Percentiles rank a stretch among this genome's conserved stretches.
Conservation (phyloP, 805 yeast genomes). For the Hanseniaspora valbyensis region DNA sequence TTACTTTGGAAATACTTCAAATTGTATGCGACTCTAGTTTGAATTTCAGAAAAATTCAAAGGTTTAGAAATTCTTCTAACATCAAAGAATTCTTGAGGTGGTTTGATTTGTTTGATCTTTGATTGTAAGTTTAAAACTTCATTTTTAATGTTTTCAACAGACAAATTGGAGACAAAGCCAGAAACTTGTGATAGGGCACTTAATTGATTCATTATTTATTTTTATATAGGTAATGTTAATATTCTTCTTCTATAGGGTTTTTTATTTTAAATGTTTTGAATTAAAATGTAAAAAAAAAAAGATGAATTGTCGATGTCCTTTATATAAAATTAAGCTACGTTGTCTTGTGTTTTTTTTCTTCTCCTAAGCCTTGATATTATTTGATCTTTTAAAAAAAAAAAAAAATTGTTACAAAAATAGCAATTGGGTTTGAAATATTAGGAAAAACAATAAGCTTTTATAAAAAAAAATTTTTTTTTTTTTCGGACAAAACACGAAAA, state of each 20-base stretch:
- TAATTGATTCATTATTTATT: slow-evolving; percentile 13
- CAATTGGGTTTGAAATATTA: too few relatives aligned
- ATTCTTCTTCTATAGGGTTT: neutral
- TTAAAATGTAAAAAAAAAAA: too few relatives aligned
- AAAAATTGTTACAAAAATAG: neutral
- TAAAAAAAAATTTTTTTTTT: neutral
- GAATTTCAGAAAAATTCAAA: slow-evolving; percentile 75
- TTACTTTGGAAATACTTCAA: slow-evolving; percentile 79
- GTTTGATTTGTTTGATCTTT: slow-evolving; percentile 60
- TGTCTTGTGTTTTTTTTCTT: too few relatives aligned
- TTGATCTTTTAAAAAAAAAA: too few relatives aligned
- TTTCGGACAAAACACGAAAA: too few relatives aligned
- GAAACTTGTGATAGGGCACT: slow-evolving; percentile 21
- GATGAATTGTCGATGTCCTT: too few relatives aligned
- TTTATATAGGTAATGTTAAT: neutral
- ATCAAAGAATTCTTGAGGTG: slow-evolving; percentile 92
- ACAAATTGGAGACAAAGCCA: slow-evolving; percentile 25
- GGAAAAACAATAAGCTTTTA: too few relatives aligned
- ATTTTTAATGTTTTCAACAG: slow-evolving; percentile 29
- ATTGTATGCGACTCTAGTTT: slow-evolving; percentile 78
- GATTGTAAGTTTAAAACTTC: slow-evolving; percentile 47
- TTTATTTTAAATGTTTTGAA: neutral
- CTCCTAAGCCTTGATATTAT: too few relatives aligned
- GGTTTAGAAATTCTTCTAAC: slow-evolving; percentile 84
- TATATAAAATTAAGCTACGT: too few relatives aligned